phyloP scores from a whole-genome alignment of 2,329 filamentous ascomycete species.

The Aspergillus novofumigatus region DNA sequence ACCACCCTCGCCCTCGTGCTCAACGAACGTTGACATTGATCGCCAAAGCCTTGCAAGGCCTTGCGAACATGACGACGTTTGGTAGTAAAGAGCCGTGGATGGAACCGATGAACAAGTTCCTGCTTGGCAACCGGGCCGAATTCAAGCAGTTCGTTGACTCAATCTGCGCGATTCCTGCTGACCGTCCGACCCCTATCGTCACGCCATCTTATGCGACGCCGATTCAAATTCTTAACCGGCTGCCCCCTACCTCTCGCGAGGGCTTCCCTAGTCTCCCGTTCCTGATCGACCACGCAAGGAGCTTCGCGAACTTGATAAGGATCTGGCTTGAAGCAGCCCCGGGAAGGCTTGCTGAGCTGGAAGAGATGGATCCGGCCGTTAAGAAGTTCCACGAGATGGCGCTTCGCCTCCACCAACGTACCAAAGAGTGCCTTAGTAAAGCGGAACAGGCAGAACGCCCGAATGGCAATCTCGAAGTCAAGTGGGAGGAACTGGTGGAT shows the following conservation, averaged over 20 bases:
- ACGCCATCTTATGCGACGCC: conserved; percentile 90
- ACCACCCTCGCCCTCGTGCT: conserved; percentile 76
- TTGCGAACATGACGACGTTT: conserved; percentile 87
- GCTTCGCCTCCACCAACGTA: conserved; percentile 39
- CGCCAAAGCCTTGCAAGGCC: conserved; percentile 83
- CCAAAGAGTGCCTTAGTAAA: conserved; percentile 42
- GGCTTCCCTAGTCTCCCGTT: conserved; percentile 92
- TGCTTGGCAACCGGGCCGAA: conserved; percentile 68
- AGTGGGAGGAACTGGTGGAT: conserved; percentile 48
- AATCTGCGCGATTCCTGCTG: conserved; percentile 76
- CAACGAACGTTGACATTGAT: conserved; percentile 88
- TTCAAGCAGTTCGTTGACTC: conserved; percentile 86
- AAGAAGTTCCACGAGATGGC: conserved; percentile 43
- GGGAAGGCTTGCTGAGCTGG: conserved; percentile 35
- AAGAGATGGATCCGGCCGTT: conserved; percentile 37
- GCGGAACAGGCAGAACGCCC: conserved; percentile 48
- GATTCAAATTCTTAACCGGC: conserved; percentile 77
- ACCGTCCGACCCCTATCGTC: conserved; percentile 60
- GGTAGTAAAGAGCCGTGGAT: conserved; percentile 98
- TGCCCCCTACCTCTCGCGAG: conserved; percentile 77
- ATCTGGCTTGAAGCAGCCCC: conserved; percentile 43
- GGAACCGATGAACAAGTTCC: conserved; percentile 94
- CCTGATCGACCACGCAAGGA: conserved; percentile 81
- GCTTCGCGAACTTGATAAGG: conserved; percentile 77
- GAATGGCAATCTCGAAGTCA: conserved; percentile 42